phyloP scores from a whole-genome alignment of 2,329 filamentous ascomycete species.

The Sporothrix phasma region DNA sequence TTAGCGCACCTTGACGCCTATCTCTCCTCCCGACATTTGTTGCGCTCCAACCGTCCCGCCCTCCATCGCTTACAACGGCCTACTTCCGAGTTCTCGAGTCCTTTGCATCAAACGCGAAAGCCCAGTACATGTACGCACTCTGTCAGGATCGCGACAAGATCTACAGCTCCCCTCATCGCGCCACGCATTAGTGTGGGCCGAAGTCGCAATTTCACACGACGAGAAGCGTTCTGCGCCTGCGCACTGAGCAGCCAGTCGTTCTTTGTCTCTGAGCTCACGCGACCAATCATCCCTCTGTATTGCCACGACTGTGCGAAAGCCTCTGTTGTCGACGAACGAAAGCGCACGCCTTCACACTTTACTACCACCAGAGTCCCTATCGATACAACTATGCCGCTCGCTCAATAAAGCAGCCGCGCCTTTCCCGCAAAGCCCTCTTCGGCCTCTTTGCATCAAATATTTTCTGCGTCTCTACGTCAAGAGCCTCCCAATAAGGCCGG shows the following conservation, averaged over 20 bases:
- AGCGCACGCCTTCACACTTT: not conserved
- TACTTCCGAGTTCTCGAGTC: constrained; percentile 4
- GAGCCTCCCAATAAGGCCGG: too few relatives aligned
- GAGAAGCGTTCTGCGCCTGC: not conserved
- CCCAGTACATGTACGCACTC: too few relatives aligned
- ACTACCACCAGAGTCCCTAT: not conserved
- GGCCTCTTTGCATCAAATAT: not conserved
- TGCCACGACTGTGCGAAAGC: not conserved
- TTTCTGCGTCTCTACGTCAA: too few relatives aligned
- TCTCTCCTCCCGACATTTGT: not conserved
- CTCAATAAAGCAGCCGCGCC: constrained; percentile 1
- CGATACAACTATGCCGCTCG: constrained; percentile 8
- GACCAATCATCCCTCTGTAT: constrained; percentile 1
- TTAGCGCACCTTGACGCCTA: not conserved
- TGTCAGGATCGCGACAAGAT: constrained; percentile 3
- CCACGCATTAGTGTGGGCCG: not conserved
- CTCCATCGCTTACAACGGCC: constrained; percentile 5
- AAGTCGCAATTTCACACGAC: not conserved
- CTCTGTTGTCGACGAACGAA: not conserved
- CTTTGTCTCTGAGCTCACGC: constrained; percentile 9
- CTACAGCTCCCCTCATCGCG: constrained; percentile 3
- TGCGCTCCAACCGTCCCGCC: not conserved
- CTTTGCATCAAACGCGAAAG: not conserved
- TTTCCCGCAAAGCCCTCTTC: not conserved
- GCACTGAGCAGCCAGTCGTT: not conserved